These are phyloP conservation scores for Pseudogymnoascus sp. DNA, from an alignment of 2,329 filamentous ascomycete species.

Conservation along the genomic window DNA sequence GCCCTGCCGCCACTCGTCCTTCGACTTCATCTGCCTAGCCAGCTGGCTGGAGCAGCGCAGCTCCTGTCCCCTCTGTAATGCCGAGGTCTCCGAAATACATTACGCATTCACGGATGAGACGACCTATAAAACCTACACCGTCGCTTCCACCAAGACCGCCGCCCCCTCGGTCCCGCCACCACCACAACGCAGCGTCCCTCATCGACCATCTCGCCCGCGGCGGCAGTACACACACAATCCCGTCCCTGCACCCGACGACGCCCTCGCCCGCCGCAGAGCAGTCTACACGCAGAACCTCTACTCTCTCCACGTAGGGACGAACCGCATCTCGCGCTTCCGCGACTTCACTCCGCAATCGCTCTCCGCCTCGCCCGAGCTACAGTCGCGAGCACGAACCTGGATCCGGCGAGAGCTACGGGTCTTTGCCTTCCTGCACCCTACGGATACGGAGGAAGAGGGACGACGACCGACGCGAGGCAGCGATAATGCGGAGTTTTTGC, in stretches of 20 bases:
- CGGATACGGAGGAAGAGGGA: constrained; percentile 21
- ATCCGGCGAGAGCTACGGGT: constrained; percentile 77
- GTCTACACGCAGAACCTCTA: constrained; percentile 68
- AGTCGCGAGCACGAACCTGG: constrained; percentile 72
- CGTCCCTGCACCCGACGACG: constrained; percentile 21
- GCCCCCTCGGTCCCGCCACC: not conserved
- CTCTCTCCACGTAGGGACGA: constrained; percentile 76
- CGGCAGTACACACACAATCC: constrained; percentile 12
- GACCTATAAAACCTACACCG: constrained; percentile 51
- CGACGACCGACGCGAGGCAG: constrained; percentile 35
- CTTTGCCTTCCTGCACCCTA: constrained; percentile 60
- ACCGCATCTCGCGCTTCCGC: constrained; percentile 66
- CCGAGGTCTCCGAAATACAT: constrained; percentile 49
- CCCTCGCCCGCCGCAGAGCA: constrained; percentile 50
- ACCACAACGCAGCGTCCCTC: constrained; percentile 12
- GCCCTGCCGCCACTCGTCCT: constrained; percentile 73
- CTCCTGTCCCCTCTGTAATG: constrained; percentile 73
- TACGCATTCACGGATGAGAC: constrained; percentile 52
- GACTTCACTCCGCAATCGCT: constrained; percentile 66
- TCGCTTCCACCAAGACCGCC: constrained; percentile 32
- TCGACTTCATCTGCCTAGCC: constrained; percentile 77
- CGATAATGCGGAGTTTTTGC: constrained; percentile 72
- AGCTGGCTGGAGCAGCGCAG: constrained; percentile 71
- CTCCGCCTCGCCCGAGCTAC: constrained; percentile 44
- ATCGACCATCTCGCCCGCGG: constrained; percentile 15